Percentiles rank a stretch among this genome's conserved stretches.
These are phyloP conservation scores for Ascochyta clinopodiicola DNA, from an alignment of 2,329 filamentous ascomycete species.

Conservation along the genomic window DNA sequence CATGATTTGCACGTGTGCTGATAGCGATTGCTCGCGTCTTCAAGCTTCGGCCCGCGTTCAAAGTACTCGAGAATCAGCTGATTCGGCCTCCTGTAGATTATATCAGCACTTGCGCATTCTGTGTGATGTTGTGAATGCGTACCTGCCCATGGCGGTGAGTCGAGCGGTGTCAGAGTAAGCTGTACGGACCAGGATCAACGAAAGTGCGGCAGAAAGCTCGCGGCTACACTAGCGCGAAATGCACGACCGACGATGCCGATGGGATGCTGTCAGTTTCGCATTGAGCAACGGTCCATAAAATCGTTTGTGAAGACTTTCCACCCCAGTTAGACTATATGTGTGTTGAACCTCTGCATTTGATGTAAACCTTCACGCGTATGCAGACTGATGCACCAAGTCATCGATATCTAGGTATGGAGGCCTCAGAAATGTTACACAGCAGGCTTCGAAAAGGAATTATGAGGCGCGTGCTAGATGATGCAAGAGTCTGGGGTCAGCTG, in stretches of 20 bases:
- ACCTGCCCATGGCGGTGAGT: slow-evolving; percentile 20
- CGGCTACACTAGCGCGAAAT: slow-evolving; percentile 6
- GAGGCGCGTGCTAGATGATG: not conserved
- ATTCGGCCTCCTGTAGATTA: slow-evolving; percentile 71
- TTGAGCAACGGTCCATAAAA: not conserved
- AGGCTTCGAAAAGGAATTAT: not conserved
- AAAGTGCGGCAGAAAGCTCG: slow-evolving; percentile 9
- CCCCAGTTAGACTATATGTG: not conserved
- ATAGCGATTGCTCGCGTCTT: slow-evolving; percentile 90
- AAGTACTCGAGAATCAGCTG: slow-evolving; percentile 88
- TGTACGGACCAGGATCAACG: slow-evolving; percentile 6
- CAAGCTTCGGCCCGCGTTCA: slow-evolving; percentile 82
- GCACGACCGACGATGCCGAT: not conserved
- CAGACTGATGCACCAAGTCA: not conserved
- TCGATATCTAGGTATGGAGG: not conserved
- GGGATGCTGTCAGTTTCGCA: not conserved
- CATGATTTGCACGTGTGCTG: slow-evolving; percentile 89
- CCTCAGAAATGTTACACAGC: not conserved
- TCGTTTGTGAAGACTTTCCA: not conserved
- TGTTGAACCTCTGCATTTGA: not conserved
- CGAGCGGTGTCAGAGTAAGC: slow-evolving; percentile 14
- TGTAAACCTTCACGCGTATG: not conserved
- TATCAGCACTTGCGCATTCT: slow-evolving; percentile 8
- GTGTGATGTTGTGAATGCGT: slow-evolving; percentile 5
- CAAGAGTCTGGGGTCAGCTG: not conserved